Conservation (phyloP, 257 asterid genomes). For the Gentiana straminea region DNA sequence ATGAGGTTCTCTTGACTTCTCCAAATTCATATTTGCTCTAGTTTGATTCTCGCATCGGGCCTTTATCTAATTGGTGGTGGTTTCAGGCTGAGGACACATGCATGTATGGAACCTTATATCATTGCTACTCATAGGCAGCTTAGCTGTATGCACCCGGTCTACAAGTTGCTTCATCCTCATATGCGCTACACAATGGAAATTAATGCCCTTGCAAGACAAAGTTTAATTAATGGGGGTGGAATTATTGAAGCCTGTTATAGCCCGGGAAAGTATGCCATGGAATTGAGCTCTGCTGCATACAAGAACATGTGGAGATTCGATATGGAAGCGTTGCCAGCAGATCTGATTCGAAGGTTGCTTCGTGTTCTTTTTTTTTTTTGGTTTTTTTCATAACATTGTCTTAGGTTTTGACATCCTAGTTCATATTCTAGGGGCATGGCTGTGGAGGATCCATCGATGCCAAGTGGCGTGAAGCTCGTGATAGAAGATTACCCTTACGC, state of each 20-base stretch:
- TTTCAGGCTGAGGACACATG: conserved; percentile 88
- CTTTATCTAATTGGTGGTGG: background rate
- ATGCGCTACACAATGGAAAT: conserved; percentile 88
- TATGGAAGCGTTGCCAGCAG: conserved; percentile 77
- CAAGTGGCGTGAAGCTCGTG: conserved; percentile 62
- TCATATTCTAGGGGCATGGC: conserved; percentile 64
- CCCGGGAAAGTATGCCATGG: conserved; percentile 79
- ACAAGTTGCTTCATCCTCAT: conserved; percentile 77
- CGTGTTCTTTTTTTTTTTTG: no score
- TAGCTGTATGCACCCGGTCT: conserved; percentile 73
- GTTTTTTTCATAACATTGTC: no score
- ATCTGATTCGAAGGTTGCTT: conserved; percentile 52
- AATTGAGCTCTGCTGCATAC: conserved; percentile 86
- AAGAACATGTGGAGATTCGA: conserved; percentile 76
- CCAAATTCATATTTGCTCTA: background rate
- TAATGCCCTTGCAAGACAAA: conserved; percentile 87
- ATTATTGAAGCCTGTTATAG: conserved; percentile 71
- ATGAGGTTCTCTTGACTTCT: background rate
- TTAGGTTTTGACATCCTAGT: background rate
- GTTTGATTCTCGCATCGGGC: background rate
- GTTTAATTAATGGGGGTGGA: conserved; percentile 80
- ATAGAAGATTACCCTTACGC: conserved; percentile 93
- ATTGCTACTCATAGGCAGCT: conserved; percentile 85
- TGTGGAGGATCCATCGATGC: conserved; percentile 69
- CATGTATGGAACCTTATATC: conserved; percentile 75